Conservation (phyloP, 164 flowering plant species). For the Cinnamomum micranthum region DNA sequence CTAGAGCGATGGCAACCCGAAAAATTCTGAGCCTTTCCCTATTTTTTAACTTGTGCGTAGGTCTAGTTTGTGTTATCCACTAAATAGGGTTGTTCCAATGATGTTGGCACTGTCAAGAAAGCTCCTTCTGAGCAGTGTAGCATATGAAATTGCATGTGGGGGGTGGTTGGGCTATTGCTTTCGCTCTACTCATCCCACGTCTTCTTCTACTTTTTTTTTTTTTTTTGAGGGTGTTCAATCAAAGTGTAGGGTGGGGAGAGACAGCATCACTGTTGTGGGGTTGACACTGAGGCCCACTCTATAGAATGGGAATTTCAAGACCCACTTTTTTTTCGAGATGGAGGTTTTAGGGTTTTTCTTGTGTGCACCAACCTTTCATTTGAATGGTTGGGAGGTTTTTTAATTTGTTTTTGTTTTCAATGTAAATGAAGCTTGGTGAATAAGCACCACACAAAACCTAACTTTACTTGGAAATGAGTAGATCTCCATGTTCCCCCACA, state of each 20-base stretch:
- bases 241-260: constrained; percentile 4
- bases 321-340: constrained; percentile 19
- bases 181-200: too few relatives aligned
- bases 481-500: neutral
- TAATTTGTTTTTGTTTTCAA: too few relatives aligned
- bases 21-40: too few relatives aligned
- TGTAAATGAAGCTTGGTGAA: neutral
- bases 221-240: neutral
- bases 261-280: constrained; percentile 17
- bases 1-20: neutral
- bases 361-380: neutral
- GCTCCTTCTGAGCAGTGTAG: neutral
- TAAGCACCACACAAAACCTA: neutral
- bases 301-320: constrained; percentile 2
- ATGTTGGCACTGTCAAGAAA: neutral
- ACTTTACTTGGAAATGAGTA: neutral
- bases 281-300: constrained; percentile 17
- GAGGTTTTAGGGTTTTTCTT: constrained; percentile 20
- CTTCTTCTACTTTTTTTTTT: neutral
- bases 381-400: neutral
- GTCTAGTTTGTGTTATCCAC: neutral
- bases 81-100: neutral
- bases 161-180: neutral
- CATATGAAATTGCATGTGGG: neutral
- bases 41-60: too few relatives aligned